These are phyloP conservation scores for Globisporangium radiosum DNA, from an alignment of 352 stramenopile species.

Conservation along the genomic window DNA sequence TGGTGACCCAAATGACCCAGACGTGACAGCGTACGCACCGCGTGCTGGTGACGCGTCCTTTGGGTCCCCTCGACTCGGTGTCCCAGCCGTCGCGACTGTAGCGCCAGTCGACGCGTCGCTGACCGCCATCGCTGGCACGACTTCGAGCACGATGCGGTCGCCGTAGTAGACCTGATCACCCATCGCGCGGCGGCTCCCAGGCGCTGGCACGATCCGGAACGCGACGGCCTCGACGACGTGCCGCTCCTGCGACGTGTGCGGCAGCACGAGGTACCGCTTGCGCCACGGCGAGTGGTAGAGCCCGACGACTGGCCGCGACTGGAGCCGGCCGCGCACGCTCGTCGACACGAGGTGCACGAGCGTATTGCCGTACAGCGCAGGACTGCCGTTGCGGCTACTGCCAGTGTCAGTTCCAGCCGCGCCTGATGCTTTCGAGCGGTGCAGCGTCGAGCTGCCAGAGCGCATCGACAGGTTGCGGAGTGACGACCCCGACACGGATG, in stretches of 20 bases:
- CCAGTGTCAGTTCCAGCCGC: too few relatives aligned
- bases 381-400: conserved; percentile 18
- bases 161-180: conserved; percentile 76
- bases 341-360: conserved; percentile 71
- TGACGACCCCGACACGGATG: conserved; percentile 24
- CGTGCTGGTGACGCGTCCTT: conserved; percentile 9
- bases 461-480: conserved; percentile 9
- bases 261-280: conserved; percentile 78
- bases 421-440: too few relatives aligned
- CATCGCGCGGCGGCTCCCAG: conserved; percentile 39
- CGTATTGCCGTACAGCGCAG: conserved; percentile 54
- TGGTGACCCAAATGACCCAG: too few relatives aligned
- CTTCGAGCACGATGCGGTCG: conserved; percentile 67
- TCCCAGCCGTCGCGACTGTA: background rate
- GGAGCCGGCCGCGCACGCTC: conserved; percentile 64
- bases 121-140: conserved; percentile 13
- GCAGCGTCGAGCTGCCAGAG: conserved; percentile 2
- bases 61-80: background rate
- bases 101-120: background rate
- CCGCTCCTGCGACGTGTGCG: conserved; percentile 61
- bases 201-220: conserved; percentile 64
- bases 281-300: conserved; percentile 78
- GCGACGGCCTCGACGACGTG: conserved; percentile 64
- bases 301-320: conserved; percentile 64
- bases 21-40: background rate